phyloP scores from a whole-genome alignment of 2,329 filamentous ascomycete species.

The Fusarium illudens region DNA sequence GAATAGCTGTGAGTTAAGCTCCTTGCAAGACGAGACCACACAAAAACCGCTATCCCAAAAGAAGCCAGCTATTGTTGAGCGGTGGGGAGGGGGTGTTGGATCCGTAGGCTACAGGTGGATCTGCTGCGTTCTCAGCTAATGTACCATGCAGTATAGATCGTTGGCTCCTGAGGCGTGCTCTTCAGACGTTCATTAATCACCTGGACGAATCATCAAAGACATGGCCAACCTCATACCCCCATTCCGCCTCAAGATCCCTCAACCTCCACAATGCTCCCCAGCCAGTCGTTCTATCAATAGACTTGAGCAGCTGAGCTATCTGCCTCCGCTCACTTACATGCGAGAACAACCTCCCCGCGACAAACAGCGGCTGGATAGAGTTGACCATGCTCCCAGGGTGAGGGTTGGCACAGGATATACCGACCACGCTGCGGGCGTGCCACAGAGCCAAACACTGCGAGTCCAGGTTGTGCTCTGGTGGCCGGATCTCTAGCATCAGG shows the following conservation, averaged over 20 bases:
- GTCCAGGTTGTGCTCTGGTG: conserved; percentile 40
- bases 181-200: background rate
- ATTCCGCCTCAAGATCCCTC: conserved; percentile 53
- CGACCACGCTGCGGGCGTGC: conserved; percentile 60
- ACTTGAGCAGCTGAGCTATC: conserved; percentile 50
- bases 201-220: conserved; percentile 2
- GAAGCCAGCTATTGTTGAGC: background rate
- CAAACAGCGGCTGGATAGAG: conserved; percentile 61
- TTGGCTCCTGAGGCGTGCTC: too few species aligned
- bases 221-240: conserved; percentile 43
- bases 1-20: background rate
- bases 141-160: background rate
- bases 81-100: background rate
- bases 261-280: conserved; percentile 61
- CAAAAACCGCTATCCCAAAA: background rate
- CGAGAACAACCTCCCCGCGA: conserved; percentile 59
- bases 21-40: background rate
- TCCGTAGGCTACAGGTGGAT: background rate
- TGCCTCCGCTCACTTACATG: conserved; percentile 50
- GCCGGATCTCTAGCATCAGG: conserved; percentile 55
- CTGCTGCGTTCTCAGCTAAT: background rate
- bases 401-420: conserved; percentile 60
- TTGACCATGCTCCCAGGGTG: conserved; percentile 61
- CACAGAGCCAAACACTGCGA: conserved; percentile 43
- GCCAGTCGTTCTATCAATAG: conserved; percentile 57